Base-by-base conservation (phyloP, 768 basidiomycete species). In the Tulasnella sp. region DNA sequence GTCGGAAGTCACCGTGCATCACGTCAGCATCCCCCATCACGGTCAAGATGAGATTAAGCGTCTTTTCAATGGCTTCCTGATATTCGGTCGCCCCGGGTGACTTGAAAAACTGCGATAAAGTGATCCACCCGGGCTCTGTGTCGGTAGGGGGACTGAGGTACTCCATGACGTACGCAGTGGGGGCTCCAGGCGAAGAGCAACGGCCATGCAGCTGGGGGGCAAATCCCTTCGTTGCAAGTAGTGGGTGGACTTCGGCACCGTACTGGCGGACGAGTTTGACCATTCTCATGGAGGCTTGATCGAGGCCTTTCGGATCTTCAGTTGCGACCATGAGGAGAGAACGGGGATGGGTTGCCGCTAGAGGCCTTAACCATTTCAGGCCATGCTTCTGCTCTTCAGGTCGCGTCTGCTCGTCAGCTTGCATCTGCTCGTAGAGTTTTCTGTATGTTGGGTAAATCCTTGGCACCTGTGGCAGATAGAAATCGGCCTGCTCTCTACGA, bases 161-260 rank as follows among this genome's bases (percentile, higher is more conserved):
- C 46, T 77, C 77, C 77, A 77, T 77, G 42, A 75, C n/a, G 32
- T 32, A 32, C 73, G 77, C 77, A 39, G 77, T 77, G 37, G 71
- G 77, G 23, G 74, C 77, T 1, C 77, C 77, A 9, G 76, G 74
- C 29, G 40, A 29, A 46, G n/a, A 39, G 6, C 32, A 29, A 0
- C 11, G 26, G 42, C 73, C 77, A 74, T 77, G 20, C n/a, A 77
- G 37, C n/a, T 2, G 3, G 39, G 77, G 77, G 20, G 77, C 77
- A 32, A 77, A n/a, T n/a, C n/a, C 3, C 29, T 18, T 9, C n/a
- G 2, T 20, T 10, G 72, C 77, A 20, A 77, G 72, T n/a, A 74
- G n/a, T 35, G 2, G 74, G 73, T 77, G 77, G 37, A 77, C 77
- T 35, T 10, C 44, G 15, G 1, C 40, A 29, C 77, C 77, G 46